Evolutionary conservation across 768 basidiomycete species (phyloP).

Genomic region (Auriscalpium vulgare): DNA sequence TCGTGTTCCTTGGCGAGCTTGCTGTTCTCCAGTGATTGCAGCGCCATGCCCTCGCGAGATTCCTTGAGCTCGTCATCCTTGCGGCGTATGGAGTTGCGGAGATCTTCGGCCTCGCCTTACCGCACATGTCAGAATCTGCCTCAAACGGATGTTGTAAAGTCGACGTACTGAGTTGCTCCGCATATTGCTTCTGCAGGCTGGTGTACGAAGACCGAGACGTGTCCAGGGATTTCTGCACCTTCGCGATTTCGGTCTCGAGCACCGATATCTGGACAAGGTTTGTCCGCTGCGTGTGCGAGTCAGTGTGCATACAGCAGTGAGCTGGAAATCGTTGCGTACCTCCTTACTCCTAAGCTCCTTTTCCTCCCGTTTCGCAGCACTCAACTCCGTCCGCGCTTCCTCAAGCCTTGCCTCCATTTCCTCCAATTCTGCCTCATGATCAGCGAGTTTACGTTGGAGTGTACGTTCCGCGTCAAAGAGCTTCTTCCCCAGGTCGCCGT

Average conservation of each 20-base stretch:
- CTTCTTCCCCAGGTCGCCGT: conserved; percentile 68
- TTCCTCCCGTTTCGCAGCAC: conserved; percentile 79
- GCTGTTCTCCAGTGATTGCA: conserved; percentile 56
- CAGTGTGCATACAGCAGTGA: conserved; percentile 3
- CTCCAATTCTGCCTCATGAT: conserved; percentile 79
- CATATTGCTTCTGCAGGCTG: conserved; percentile 79
- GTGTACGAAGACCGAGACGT: conserved; percentile 63
- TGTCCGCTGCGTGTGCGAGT: conserved; percentile 39
- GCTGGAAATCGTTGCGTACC: conserved; percentile 31
- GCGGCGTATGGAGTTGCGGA: conserved; percentile 63
- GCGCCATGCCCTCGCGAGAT: conserved; percentile 47
- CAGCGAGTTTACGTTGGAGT: conserved; percentile 54
- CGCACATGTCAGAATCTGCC: not conserved
- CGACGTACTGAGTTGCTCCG: conserved; percentile 76
- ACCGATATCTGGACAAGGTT: conserved; percentile 58
- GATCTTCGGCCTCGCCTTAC: conserved; percentile 68
- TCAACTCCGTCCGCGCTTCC: conserved; percentile 69
- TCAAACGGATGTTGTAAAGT: not conserved
- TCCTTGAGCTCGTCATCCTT: conserved; percentile 69
- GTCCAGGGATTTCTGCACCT: conserved; percentile 68
- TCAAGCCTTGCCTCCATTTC: conserved; percentile 74
- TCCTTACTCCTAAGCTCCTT: conserved; percentile 88
- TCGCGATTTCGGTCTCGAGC: conserved; percentile 74
- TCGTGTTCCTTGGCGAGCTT: conserved; percentile 66
- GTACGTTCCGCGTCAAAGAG: conserved; percentile 67